Base-by-base conservation (phyloP, 495 filamentous ascomycete species). In the Aspergillus affinis region DNA sequence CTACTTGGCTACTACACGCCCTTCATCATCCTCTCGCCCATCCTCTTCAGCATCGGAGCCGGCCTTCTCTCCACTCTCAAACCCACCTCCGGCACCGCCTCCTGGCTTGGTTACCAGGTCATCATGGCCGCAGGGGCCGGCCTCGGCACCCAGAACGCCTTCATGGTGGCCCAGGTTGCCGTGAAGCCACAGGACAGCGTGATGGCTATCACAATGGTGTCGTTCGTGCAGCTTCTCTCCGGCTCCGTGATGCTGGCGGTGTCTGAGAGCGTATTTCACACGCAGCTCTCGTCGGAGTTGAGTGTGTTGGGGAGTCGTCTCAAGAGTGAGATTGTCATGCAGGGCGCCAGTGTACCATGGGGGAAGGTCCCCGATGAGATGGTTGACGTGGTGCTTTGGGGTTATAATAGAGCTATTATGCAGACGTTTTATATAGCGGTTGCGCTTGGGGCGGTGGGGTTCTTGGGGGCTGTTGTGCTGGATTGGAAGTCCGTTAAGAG, bases 1-100 rank as follows among this genome's bases (percentile, higher is more conserved):
- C 7, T 52, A 12, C 13, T 13, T 26, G 80, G 78, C 7, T 76
- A 77, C 60, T 80, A 80, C 59, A 68, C 65, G 8, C 77, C 77
- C 0, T 69, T 66, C 47, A 71, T 76, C 65, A 63, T 76, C 2
- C 45, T 64, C 18, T 60, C 63, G 13, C 63, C 69, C 2, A 20
- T 67, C 9, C 57, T 78, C 12, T 57, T 62, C 26, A 61, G 73
- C 19, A 58, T 78, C 26, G 77, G 69, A 8, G 54, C 62, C 1
- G 72, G 78, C 0, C 54, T 82, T 2, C 50, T 80, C 12, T 69
- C 73, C 18, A 69, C 63, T 3, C 64, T 69, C 26, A 27, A 32
- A 15, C 59, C 65, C 0, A 61, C 27, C 55, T 72, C 75, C 2
- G 51, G 61, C 6, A 56, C 66, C 3, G 55, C 52, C 8, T 48